These are phyloP conservation scores for Phytopythium aichiense DNA, from an alignment of 352 stramenopile genomes.

Conservation along the genomic window DNA sequence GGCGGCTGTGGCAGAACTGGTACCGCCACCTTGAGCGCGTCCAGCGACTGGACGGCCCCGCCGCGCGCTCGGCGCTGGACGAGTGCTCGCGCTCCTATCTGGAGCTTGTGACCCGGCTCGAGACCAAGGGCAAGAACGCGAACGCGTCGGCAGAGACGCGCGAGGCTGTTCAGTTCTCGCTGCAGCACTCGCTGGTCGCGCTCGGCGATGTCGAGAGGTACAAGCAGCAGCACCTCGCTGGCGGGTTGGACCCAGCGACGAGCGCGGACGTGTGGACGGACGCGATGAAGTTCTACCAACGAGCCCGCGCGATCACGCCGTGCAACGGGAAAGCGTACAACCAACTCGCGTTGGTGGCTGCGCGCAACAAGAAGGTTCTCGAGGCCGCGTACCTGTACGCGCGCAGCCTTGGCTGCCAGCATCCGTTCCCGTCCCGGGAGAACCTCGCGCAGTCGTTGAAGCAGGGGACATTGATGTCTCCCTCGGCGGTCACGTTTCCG, in stretches of 20 bases:
- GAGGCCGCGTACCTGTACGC: conserved; percentile 42
- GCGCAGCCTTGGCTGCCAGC: conserved; percentile 35
- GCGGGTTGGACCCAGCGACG: background rate
- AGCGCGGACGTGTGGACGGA: conserved; percentile 20
- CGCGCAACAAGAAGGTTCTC: conserved; percentile 26
- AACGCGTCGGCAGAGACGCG: conserved; percentile 6
- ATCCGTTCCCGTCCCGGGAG: conserved; percentile 27
- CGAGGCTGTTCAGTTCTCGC: conserved; percentile 22
- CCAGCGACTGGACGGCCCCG: conserved; percentile 7
- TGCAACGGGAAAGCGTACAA: conserved; percentile 58
- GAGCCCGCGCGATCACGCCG: conserved; percentile 31
- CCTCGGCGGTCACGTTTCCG: background rate
- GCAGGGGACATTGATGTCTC: background rate
- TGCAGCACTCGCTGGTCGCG: conserved; percentile 44
- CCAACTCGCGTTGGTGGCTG: conserved; percentile 44
- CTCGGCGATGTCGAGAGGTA: conserved; percentile 49
- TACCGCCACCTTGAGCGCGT: conserved; percentile 47
- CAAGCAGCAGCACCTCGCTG: conserved; percentile 19
- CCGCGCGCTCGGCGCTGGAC: conserved; percentile 1
- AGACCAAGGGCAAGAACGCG: conserved; percentile 10
- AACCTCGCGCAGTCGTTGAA: conserved; percentile 38
- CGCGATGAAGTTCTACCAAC: conserved; percentile 30
- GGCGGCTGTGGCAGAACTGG: conserved; percentile 63
- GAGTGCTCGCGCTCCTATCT: conserved; percentile 24
- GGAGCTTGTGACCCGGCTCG: conserved; percentile 16